Conservation (phyloP, 768 basidiomycete genomes). For the Xerocomus spinulosus region DNA sequence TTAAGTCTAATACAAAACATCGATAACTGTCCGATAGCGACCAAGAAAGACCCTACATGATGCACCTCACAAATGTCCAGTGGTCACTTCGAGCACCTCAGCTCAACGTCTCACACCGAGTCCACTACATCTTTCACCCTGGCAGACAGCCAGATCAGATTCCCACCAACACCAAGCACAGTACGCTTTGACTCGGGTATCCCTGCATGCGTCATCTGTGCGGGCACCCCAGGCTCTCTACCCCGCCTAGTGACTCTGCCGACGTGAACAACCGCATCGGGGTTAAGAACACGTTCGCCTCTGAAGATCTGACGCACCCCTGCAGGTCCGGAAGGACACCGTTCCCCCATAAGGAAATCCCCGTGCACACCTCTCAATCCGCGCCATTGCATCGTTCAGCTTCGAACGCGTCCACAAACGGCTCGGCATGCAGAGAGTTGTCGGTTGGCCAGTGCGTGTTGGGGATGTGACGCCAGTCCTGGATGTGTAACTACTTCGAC, state of each 20-base stretch:
- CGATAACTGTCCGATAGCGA: no score
- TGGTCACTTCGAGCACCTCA: no score
- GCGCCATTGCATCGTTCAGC: conserved; percentile 23
- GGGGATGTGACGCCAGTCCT: conserved; percentile 64
- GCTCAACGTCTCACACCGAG: no score
- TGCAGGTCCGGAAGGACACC: conserved; percentile 65
- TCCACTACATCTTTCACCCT: no score
- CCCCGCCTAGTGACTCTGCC: conserved; percentile 88
- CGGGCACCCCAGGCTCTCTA: conserved; percentile 84
- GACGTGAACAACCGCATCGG: conserved; percentile 66
- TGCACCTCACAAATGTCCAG: no score
- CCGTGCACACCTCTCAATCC: conserved; percentile 14
- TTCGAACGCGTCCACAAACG: conserved; percentile 48
- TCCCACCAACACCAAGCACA: no score
- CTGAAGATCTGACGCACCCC: conserved; percentile 43
- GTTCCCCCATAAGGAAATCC: conserved; percentile 88
- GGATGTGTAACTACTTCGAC: conserved; percentile 88
- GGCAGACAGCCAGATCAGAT: no score
- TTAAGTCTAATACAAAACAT: no score
- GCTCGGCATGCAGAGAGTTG: conserved; percentile 67
- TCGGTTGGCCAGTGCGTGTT: conserved; percentile 57
- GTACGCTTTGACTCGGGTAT: no score
- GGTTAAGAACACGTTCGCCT: conserved; percentile 66
- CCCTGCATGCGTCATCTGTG: conserved; percentile 37
- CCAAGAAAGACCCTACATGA: no score